Conservation (phyloP, 306 rosid species). For the Ormosia semicastrata region DNA sequence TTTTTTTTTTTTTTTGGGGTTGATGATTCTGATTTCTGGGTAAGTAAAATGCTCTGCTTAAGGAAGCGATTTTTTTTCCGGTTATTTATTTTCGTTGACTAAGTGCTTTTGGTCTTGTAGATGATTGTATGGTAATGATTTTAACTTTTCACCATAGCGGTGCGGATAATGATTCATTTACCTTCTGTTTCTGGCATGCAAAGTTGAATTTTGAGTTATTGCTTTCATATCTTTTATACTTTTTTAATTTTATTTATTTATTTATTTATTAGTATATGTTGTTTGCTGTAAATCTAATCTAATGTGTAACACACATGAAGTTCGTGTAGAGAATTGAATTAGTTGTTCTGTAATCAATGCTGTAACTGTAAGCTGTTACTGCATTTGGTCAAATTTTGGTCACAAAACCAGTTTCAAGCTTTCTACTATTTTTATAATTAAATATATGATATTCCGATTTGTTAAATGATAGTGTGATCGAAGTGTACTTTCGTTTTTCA, state of each 20-base stretch:
- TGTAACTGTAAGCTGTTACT: background rate
- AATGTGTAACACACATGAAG: background rate
- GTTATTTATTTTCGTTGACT: background rate
- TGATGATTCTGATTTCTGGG: background rate
- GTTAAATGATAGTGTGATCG: background rate
- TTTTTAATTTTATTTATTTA: background rate
- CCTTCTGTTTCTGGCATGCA: background rate
- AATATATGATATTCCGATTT: background rate
- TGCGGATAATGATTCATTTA: background rate
- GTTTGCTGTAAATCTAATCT: constrained; percentile 23
- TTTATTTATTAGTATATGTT: background rate
- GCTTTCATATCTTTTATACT: background rate
- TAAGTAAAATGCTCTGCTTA: background rate
- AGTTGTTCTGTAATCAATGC: constrained; percentile 15
- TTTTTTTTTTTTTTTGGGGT: background rate
- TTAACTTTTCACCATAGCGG: background rate
- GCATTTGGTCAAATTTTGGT: constrained; percentile 16
- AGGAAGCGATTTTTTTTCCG: background rate
- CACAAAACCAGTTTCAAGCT: background rate
- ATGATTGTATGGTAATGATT: background rate
- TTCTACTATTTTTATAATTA: constrained; percentile 17
- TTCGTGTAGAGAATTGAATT: background rate
- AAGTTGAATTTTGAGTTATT: constrained; percentile 10
- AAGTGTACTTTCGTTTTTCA: background rate
- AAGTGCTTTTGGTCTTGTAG: background rate